A percentile compares a stretch with the other conserved stretches of the same genome.
Evolutionary conservation across 805 yeast genomes (phyloP).

Genomic region (Wickerhamiella kazuoi): DNA sequence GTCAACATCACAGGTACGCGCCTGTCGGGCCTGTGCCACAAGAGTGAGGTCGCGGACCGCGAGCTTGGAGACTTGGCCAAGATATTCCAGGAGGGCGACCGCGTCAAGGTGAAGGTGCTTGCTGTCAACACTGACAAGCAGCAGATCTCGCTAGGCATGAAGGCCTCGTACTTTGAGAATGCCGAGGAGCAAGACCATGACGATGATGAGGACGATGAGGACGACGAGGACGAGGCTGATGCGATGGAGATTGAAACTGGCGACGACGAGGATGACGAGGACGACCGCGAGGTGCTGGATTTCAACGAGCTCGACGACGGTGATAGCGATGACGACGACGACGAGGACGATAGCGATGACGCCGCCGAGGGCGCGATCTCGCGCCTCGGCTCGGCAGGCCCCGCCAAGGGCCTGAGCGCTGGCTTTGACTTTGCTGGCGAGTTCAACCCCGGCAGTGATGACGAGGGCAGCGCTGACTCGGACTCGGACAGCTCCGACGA

Average conservation of each 20-base stretch:
- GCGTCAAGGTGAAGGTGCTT: conserved; percentile 70
- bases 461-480: conserved; percentile 31
- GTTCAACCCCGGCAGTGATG: conserved; percentile 25
- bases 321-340: conserved; percentile 16
- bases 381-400: neutral
- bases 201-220: conserved; percentile 19
- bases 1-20: conserved; percentile 62
- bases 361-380: conserved; percentile 14
- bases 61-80: conserved; percentile 38
- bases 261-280: conserved; percentile 15
- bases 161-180: conserved; percentile 74
- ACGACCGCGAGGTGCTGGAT: conserved; percentile 13
- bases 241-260: conserved; percentile 11
- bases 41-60: conserved; percentile 54
- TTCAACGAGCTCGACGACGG: conserved; percentile 21
- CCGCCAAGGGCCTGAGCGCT: conserved; percentile 55
- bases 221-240: conserved; percentile 7
- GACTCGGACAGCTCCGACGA: conserved; percentile 22
- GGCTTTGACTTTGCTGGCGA: conserved; percentile 95
- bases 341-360: conserved; percentile 12
- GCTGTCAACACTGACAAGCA: conserved; percentile 45
- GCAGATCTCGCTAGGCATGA: conserved; percentile 78
- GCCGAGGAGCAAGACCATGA: too few species aligned
- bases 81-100: conserved; percentile 75
- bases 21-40: conserved; percentile 77